Evolutionary conservation across 148 eudicot species (phyloP).

Genomic region (Rhododendron kiyosumense): DNA sequence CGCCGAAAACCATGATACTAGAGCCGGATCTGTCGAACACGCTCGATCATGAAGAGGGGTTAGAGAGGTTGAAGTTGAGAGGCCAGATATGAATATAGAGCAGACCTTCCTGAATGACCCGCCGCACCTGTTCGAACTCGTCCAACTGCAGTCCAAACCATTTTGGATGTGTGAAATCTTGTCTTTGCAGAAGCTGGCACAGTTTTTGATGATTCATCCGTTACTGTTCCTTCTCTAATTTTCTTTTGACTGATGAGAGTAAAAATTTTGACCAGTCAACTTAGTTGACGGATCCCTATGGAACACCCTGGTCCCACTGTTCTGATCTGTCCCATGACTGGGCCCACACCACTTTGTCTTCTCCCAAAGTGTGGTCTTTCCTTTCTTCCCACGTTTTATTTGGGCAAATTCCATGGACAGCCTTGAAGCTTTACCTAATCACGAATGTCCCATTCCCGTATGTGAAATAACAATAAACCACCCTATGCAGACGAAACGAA

Average conservation of each 20-base stretch:
- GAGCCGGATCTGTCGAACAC: too few relatives aligned
- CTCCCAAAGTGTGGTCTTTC: not conserved
- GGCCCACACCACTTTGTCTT: conserved; percentile 7
- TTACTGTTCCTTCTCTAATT: conserved; percentile 6
- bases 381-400: not conserved
- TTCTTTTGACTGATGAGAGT: conserved; percentile 13
- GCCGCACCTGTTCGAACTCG: too few relatives aligned
- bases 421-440: not conserved
- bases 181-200: conserved; percentile 18
- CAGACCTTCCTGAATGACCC: too few relatives aligned
- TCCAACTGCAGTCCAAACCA: too few relatives aligned
- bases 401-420: not conserved
- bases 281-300: conserved; percentile 16
- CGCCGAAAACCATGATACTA: too few relatives aligned
- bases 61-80: too few relatives aligned
- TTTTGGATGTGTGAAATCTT: not conserved
- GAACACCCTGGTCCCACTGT: conserved; percentile 12
- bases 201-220: conserved; percentile 16
- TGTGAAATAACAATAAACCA: not conserved
- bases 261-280: conserved; percentile 23
- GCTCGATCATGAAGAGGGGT: too few relatives aligned
- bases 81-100: too few relatives aligned
- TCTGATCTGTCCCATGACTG: not conserved
- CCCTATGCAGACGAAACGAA: too few relatives aligned
- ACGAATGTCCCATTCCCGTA: not conserved